phyloP scores from a whole-genome alignment of 2,329 filamentous ascomycete genomes.

The Xylaria digitata region DNA sequence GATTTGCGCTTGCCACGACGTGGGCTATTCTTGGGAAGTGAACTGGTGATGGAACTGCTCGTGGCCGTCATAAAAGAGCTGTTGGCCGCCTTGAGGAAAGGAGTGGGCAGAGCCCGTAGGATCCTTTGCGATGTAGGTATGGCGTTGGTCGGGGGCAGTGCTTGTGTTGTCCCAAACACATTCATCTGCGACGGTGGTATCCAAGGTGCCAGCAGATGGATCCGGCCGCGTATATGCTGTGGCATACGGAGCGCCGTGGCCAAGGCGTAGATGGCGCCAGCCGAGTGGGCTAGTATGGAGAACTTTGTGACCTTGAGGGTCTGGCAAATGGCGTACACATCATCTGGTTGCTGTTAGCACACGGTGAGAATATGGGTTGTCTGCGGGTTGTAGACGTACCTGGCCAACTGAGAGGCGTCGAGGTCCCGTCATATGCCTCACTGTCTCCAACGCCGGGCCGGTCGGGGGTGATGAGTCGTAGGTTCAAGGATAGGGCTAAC shows the following conservation, averaged over 20 bases:
- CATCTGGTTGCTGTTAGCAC: conserved; percentile 61
- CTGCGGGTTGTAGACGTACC: conserved; percentile 64
- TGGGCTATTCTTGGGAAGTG: conserved; percentile 72
- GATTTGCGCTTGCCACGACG: conserved; percentile 69
- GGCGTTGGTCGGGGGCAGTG: conserved; percentile 81
- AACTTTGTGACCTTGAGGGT: conserved; percentile 93
- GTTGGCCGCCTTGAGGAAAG: conserved; percentile 92
- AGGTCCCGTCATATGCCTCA: conserved; percentile 84
- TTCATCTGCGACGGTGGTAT: conserved; percentile 96
- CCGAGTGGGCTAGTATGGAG: conserved; percentile 94
- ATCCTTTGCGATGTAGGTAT: conserved; percentile 93
- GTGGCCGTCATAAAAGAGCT: conserved; percentile 95
- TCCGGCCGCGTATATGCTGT: conserved; percentile 91
- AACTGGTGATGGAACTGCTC: conserved; percentile 84
- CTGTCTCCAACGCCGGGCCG: conserved; percentile 94
- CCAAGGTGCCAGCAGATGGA: conserved; percentile 95
- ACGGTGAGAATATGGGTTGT: neutral
- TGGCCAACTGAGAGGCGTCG: conserved; percentile 92
- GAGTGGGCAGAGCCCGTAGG: conserved; percentile 87
- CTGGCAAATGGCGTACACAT: conserved; percentile 94
- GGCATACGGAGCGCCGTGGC: conserved; percentile 96
- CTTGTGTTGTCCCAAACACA: conserved; percentile 77
- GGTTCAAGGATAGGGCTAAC: conserved; percentile 84
- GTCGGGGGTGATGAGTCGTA: conserved; percentile 93
- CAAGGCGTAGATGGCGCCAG: conserved; percentile 96